These are phyloP conservation scores for Aspergillus diversus DNA, from an alignment of 495 filamentous ascomycete species.

Conservation along the genomic window DNA sequence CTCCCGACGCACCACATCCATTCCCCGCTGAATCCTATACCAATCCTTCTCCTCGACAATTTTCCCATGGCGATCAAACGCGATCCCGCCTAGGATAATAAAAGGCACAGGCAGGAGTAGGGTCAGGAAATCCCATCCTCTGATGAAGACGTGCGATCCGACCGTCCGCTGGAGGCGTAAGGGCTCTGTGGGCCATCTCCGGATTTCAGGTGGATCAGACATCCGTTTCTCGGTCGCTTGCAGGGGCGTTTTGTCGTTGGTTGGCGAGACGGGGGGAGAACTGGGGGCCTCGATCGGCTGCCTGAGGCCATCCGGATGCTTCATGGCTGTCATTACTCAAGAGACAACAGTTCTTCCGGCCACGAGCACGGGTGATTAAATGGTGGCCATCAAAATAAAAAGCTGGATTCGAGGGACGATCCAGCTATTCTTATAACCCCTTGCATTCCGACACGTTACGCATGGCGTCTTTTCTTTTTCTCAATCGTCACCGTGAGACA, in stretches of 20 bases:
- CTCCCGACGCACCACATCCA: not conserved
- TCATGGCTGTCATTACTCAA: too few species aligned
- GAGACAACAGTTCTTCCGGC: too few species aligned
- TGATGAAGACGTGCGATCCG: not conserved
- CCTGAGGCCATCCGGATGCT: too few species aligned
- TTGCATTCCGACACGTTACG: too few species aligned
- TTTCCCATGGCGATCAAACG: not conserved
- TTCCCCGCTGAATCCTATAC: not conserved
- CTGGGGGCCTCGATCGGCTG: too few species aligned
- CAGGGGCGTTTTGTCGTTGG: not conserved
- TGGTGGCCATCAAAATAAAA: too few species aligned
- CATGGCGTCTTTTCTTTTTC: too few species aligned
- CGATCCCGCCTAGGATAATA: not conserved
- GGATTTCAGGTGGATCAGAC: not conserved
- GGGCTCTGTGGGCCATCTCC: not conserved
- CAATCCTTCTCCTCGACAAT: not conserved
- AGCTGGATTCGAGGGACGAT: too few species aligned
- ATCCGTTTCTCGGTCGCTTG: not conserved
- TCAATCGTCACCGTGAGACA: too few species aligned
- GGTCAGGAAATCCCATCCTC: not conserved
- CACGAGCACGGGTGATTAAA: too few species aligned
- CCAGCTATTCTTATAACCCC: too few species aligned
- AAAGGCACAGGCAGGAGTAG: not conserved
- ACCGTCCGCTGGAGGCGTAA: not conserved
- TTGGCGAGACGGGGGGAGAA: too few species aligned